Evolutionary conservation across 1,284 basidiomycete genomes (phyloP).

Genomic region (Farysia itapuensis): DNA sequence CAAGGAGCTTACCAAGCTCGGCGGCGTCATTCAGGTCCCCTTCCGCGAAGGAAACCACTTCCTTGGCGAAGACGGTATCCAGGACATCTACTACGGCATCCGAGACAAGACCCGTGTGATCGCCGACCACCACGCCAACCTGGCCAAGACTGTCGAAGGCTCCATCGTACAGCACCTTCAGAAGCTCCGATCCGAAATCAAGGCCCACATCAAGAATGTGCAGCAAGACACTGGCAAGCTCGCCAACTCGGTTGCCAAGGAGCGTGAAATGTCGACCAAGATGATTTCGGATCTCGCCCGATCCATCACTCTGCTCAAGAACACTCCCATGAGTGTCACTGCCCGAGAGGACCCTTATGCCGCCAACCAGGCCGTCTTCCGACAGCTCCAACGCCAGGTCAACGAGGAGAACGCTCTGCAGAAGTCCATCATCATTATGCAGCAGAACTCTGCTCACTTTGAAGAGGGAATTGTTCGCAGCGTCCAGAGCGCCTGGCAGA

Average conservation of each 20-base stretch:
- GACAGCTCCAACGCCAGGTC: conserved; percentile 84
- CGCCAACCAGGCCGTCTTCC: conserved; percentile 76
- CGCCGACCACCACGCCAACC: conserved; percentile 93
- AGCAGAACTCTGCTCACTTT: conserved; percentile 93
- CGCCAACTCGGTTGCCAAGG: conserved; percentile 87
- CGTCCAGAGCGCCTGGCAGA: conserved; percentile 94
- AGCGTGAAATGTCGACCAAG: conserved; percentile 85
- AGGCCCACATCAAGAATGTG: conserved; percentile 95
- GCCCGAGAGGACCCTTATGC: conserved; percentile 81
- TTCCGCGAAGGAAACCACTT: conserved; percentile 80
- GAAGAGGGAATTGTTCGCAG: conserved; percentile 94
- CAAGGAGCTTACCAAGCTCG: conserved; percentile 89
- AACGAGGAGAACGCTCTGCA: conserved; percentile 97
- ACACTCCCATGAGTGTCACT: conserved; percentile 85
- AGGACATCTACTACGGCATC: conserved; percentile 92
- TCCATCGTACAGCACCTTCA: conserved; percentile 97
- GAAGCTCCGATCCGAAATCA: conserved; percentile 90
- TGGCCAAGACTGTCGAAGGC: conserved; percentile 92
- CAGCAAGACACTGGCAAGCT: conserved; percentile 97
- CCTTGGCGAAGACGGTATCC: conserved; percentile 58
- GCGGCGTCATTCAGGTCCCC: conserved; percentile 96
- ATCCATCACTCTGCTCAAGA: conserved; percentile 86
- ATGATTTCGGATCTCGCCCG: conserved; percentile 84
- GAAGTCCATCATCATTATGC: conserved; percentile 98
- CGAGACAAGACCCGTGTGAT: conserved; percentile 87